Evolutionary conservation across 768 basidiomycete species (phyloP), one percentile per base, ranked within the genome.

Genomic region (Rhizopogon rudus): DNA sequence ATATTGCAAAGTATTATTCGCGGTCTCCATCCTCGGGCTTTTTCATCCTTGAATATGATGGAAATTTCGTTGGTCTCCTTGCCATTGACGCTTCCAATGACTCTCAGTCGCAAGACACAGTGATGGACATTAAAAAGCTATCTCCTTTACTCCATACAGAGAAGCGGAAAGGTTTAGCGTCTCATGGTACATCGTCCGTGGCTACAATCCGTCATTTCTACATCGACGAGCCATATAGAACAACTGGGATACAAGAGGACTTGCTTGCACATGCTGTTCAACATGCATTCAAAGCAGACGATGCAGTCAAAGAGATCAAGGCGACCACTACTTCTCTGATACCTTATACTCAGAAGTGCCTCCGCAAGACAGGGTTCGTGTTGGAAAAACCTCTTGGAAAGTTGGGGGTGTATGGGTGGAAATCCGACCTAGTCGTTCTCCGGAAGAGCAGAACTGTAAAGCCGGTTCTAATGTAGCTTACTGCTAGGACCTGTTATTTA

Each of bases 181-280:
- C 67, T 51, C 69, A 62, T 22, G 71, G 75, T 39, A 71, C 76
- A 33, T 73, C 82, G n/a, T 64, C 68, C 41, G 74, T 75, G n/a
- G 90, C 84, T 10, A 71, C 75, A 16, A 83, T 92, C 60, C 84
- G 88, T 31, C 90, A 92, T 65, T 85, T 91, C 68, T 85, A 81
- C 61, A 79, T 88, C 25, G 85, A 88, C 40, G 84, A 85, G 59
- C 73, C 71, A 14, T 91, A 81, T 61, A 80, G 87, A 49, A 60
- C 61, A 7, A 70, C 79, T 22, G 74, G 74, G 12, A 74, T 88
- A 42, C 87, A 91, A 64, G 71, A 81, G 16, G 89, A 91, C 63
- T 65, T 92, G 29, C 71, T 92, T 7, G 64, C 73, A n/a, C 75
- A 82, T 63, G 87, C 85, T 0, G 64, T 84, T 25, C 66, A 73